Conservation (phyloP, 805 yeast genomes). For the Zygosaccharomyces pseudorouxii region DNA sequence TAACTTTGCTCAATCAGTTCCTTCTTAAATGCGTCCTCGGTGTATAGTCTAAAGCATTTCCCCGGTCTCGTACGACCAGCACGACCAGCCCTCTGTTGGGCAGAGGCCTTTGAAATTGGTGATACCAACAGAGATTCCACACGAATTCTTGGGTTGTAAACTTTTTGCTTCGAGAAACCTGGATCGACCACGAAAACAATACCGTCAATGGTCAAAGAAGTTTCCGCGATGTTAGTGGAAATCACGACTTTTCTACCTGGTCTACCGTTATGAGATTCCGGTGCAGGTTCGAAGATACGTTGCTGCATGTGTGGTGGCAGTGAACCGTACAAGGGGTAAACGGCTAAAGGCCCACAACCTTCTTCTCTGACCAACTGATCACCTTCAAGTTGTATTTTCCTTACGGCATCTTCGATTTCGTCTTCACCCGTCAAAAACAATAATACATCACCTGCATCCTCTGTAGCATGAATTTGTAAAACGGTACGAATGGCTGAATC, state of each 20-base stretch:
- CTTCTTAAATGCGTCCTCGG: slow-evolving; percentile 93
- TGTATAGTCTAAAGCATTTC: slow-evolving; percentile 91
- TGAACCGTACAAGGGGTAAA: slow-evolving; percentile 94
- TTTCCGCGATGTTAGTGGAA: slow-evolving; percentile 95
- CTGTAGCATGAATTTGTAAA: slow-evolving; percentile 93
- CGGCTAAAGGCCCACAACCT: slow-evolving; percentile 81
- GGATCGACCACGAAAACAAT: slow-evolving; percentile 97
- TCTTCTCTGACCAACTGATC: slow-evolving; percentile 88
- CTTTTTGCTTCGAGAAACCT: slow-evolving; percentile 94
- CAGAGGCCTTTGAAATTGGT: slow-evolving; percentile 94
- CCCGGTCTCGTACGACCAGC: slow-evolving; percentile 99
- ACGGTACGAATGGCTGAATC: slow-evolving; percentile 96
- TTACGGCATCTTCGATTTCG: slow-evolving; percentile 94
- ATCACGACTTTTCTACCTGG: slow-evolving; percentile 95
- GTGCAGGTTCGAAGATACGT: slow-evolving; percentile 86
- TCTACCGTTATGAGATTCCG: slow-evolving; percentile 66
- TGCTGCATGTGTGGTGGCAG: slow-evolving; percentile 95
- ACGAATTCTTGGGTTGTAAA: slow-evolving; percentile 91
- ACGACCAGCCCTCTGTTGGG: slow-evolving; percentile 99
- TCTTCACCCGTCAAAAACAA: slow-evolving; percentile 93
- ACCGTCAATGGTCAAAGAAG: slow-evolving; percentile 96
- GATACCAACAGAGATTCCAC: slow-evolving; percentile 92
- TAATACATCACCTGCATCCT: slow-evolving; percentile 85
- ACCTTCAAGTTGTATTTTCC: slow-evolving; percentile 80
- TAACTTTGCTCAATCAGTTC: slow-evolving; percentile 93